phyloP scores from a whole-genome alignment of 2,329 filamentous ascomycete genomes.

The Podosphaera xanthii region DNA sequence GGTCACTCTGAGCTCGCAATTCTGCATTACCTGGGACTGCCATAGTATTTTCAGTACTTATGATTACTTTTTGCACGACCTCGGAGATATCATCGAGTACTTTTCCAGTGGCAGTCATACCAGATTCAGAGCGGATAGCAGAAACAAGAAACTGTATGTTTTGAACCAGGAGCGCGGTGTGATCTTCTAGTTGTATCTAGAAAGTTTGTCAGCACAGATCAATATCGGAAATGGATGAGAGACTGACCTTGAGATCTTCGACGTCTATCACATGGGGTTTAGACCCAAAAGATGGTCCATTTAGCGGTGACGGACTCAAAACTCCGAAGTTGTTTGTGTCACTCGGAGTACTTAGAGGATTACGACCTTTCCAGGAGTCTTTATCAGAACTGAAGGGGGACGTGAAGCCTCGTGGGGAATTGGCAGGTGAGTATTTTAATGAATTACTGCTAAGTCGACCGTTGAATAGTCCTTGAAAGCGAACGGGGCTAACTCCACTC shows the following conservation, averaged over 20 bases:
- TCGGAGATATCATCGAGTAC: constrained; percentile 48
- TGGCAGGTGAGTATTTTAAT: constrained; percentile 52
- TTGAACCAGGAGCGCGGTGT: constrained; percentile 56
- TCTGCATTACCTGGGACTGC: constrained; percentile 27
- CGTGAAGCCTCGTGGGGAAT: constrained; percentile 31
- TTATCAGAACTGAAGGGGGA: constrained; percentile 15
- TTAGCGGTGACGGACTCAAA: constrained; percentile 10
- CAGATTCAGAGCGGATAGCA: constrained; percentile 41
- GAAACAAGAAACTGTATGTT: constrained; percentile 64
- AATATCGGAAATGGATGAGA: not conserved
- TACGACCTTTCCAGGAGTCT: constrained; percentile 9
- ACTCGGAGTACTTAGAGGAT: constrained; percentile 2
- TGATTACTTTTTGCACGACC: constrained; percentile 47
- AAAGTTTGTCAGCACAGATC: constrained; percentile 6
- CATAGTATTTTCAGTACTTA: constrained; percentile 36
- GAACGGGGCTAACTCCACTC: constrained; percentile 20
- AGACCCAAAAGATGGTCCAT: constrained; percentile 20
- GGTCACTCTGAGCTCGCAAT: constrained; percentile 25
- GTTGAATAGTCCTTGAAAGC: constrained; percentile 34
- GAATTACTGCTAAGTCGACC: constrained; percentile 40
- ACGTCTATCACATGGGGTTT: constrained; percentile 24
- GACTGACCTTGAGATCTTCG: constrained; percentile 35
- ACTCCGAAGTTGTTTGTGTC: constrained; percentile 14
- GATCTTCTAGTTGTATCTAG: constrained; percentile 59
- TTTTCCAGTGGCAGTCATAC: constrained; percentile 39